Percentiles rank a stretch among this genome's conserved stretches.
These are phyloP conservation scores for Turritis glabra DNA, from an alignment of 345 rosid genomes.

Conservation along the genomic window DNA sequence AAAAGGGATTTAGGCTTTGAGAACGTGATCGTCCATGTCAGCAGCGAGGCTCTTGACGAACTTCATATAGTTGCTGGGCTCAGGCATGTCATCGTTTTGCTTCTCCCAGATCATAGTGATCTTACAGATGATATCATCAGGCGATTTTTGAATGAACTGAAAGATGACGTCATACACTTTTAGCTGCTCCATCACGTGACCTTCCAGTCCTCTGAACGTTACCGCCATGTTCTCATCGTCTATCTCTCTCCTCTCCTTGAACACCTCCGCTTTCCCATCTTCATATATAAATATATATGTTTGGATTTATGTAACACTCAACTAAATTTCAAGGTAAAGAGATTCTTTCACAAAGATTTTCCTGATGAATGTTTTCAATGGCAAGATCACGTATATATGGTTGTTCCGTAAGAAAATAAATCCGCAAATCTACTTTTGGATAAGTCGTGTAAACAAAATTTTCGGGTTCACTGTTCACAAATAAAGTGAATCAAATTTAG, in stretches of 20 bases:
- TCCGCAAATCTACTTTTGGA: too few relatives aligned
- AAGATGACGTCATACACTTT: conserved; percentile 38
- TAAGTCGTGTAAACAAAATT: too few relatives aligned
- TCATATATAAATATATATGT: too few relatives aligned
- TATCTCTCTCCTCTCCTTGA: conserved; percentile 39
- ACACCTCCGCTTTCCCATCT: conserved; percentile 41
- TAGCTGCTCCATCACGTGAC: conserved; percentile 36
- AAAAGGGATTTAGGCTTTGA: conserved; percentile 28
- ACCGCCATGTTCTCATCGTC: conserved; percentile 36
- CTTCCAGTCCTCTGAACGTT: conserved; percentile 35
- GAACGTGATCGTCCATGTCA: conserved; percentile 37
- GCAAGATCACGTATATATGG: too few relatives aligned
- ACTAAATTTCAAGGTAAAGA: too few relatives aligned
- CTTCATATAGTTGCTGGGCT: conserved; percentile 41
- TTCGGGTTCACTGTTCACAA: too few relatives aligned
- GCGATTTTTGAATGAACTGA: conserved; percentile 36
- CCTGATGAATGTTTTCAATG: too few relatives aligned
- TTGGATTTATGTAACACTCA: too few relatives aligned
- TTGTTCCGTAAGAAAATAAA: too few relatives aligned
- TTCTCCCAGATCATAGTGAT: conserved; percentile 42
- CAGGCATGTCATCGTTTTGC: conserved; percentile 34
- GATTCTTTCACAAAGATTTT: too few relatives aligned
- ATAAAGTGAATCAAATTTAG: too few relatives aligned
- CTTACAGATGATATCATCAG: conserved; percentile 33
- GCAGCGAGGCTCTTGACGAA: conserved; percentile 36